Base-by-base conservation (phyloP, 2,329 filamentous ascomycete species). In the Colletotrichum musicola region DNA sequence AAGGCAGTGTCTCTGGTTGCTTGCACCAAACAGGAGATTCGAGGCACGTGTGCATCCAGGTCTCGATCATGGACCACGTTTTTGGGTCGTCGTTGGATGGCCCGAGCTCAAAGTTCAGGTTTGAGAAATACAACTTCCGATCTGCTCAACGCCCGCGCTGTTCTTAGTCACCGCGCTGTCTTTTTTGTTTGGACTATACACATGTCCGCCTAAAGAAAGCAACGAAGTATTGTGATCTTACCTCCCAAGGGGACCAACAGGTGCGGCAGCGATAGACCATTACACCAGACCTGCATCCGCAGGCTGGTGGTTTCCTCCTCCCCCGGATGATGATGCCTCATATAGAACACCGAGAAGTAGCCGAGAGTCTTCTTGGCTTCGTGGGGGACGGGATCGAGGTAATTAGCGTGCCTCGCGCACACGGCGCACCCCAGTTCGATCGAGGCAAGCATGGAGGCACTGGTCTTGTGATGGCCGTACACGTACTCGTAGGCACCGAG, bases 1-100 rank as follows among this genome's bases (percentile, higher is more conserved):
- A 50, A 0, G 44, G 0, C 2, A n/a, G 1, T 1, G 4, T 16
- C 1, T 42, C 18, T 13, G n/a, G 12, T 10, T 10, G 27, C 2
- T 4, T 13, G 18, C 46, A 60, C 6, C 0, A 13, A 0, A 14
- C 10, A 0, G 51, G 57, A 60, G 57, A 60, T 27, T 49, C 14
- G 0, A 40, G 18, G n/a, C 57, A 60, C 13, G 2, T 10, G 0
- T 4, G 0, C 46, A 60, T 60, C 57, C 57, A 60, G 14, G 1
- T 38, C 10, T 27, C 14, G 0, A 60, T 50, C 0, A 50, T 9
- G 6, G 57, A 50, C 57, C 57, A 60, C 40, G 57, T n/a, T 2
- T 14, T 40, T 0, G n/a, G 1, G 3, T 49, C 46, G 16, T 60
- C 2, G 4, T 16, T 60, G 0, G 27, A 51, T 16, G 14, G 2